Conservation (phyloP, 176 grass and related monocot genomes). For the Zizania latifolia region DNA sequence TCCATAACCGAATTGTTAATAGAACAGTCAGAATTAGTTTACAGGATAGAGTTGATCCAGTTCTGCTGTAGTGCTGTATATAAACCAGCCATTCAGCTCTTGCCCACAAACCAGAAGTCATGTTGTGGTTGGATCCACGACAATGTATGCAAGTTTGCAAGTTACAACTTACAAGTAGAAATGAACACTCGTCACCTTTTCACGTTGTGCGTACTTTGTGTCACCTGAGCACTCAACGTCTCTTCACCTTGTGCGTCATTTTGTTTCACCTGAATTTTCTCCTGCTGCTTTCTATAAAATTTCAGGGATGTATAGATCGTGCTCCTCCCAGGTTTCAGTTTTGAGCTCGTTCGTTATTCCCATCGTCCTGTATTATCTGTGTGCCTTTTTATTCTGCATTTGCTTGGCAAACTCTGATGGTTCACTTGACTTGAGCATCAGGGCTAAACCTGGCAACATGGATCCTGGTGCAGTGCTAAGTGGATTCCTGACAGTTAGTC, state of each 20-base stretch:
- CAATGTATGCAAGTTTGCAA: neutral
- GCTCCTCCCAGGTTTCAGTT: neutral
- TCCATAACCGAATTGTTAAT: slow-evolving; percentile 9
- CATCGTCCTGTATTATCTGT: neutral
- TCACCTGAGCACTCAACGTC: neutral
- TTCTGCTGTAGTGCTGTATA: slow-evolving; percentile 22
- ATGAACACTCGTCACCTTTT: neutral
- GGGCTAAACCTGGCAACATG: slow-evolving; percentile 7
- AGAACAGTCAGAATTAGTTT: slow-evolving; percentile 12
- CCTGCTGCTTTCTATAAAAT: neutral
- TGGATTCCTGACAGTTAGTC: slow-evolving; percentile 32
- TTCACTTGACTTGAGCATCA: neutral
- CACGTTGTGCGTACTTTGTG: neutral
- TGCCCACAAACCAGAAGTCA: neutral
- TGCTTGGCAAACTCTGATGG: no score
- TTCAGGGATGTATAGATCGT: neutral
- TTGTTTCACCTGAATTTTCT: neutral
- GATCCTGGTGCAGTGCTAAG: neutral
- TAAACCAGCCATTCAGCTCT: neutral
- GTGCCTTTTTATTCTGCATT: no score
- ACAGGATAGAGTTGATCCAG: neutral
- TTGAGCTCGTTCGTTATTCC: neutral
- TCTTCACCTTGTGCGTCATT: neutral
- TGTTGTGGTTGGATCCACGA: neutral
- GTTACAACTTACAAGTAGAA: no score